Conservation (phyloP, 768 basidiomycete species). For the Boletellus ananas region DNA sequence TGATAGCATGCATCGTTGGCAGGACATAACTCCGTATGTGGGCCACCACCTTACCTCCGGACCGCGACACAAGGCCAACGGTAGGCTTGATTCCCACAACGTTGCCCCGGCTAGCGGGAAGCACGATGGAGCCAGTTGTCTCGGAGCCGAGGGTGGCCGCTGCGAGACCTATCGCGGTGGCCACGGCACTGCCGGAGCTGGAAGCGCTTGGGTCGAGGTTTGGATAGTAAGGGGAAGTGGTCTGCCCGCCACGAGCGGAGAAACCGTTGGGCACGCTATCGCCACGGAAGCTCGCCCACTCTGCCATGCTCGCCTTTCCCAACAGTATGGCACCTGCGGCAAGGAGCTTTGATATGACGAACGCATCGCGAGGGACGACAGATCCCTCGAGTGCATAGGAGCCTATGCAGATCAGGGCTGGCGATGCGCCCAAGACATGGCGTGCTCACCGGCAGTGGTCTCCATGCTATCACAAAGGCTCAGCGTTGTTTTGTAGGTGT, state of each 20-base stretch:
- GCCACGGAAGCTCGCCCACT: constrained; percentile 42
- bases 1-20: constrained; percentile 20
- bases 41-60: constrained; percentile 30
- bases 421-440: neutral
- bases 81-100: constrained; percentile 44
- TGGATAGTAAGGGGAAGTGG: constrained; percentile 39
- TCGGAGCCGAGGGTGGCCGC: constrained; percentile 44
- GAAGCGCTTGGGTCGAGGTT: constrained; percentile 39
- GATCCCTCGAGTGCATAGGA: constrained; percentile 39
- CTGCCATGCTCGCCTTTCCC: constrained; percentile 41
- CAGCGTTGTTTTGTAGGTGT: neutral
- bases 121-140: constrained; percentile 47
- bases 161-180: constrained; percentile 41
- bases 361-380: constrained; percentile 35
- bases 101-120: constrained; percentile 41
- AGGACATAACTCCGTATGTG: neutral
- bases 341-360: constrained; percentile 29
- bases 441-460: constrained; percentile 45
- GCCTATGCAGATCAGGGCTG: constrained; percentile 18
- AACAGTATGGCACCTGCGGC: constrained; percentile 36
- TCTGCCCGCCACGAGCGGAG: constrained; percentile 46
- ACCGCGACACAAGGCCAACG: constrained; percentile 38
- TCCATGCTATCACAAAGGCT: constrained; percentile 39
- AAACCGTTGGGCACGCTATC: constrained; percentile 37
- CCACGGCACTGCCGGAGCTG: constrained; percentile 44